Percentiles rank a stretch among this genome's conserved stretches.
Conservation (phyloP, 129 eudicot genomes). For the Helianthus tuberosus region DNA sequence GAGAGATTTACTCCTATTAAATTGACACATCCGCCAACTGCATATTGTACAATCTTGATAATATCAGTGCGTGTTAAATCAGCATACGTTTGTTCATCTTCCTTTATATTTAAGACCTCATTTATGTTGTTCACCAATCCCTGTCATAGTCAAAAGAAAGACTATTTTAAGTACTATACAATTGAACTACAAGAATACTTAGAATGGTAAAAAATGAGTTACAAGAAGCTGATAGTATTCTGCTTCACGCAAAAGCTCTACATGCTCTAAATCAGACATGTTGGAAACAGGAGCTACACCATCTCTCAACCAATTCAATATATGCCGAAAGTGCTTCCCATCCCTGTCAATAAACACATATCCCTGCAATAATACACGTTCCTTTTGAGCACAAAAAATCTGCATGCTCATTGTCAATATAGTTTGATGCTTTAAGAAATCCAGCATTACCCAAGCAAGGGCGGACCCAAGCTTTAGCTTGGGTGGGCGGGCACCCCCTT, state of each 20-base stretch:
- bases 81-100: too few species aligned
- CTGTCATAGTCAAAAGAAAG: too few species aligned
- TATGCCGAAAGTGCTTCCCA: conserved; percentile 85
- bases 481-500: too few species aligned
- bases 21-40: conserved; percentile 47
- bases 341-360: conserved; percentile 88
- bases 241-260: conserved; percentile 87
- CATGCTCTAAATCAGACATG: conserved; percentile 58
- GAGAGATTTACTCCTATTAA: conserved; percentile 92
- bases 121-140: too few species aligned
- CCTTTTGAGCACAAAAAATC: neutral
- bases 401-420: neutral
- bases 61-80: too few species aligned
- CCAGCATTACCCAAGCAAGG: neutral
- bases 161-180: too few species aligned
- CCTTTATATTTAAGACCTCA: too few species aligned
- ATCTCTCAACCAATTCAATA: too few species aligned
- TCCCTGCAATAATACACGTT: conserved; percentile 57
- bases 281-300: too few species aligned
- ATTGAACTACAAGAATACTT: neutral
- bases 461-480: too few species aligned
- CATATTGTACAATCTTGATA: too few species aligned
- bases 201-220: conserved; percentile 26
- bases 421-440: too few species aligned
- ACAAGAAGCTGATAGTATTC: conserved; percentile 88